Evolutionary conservation across 352 stramenopile genomes (phyloP).

Genomic region (Discostella stelligera): DNA sequence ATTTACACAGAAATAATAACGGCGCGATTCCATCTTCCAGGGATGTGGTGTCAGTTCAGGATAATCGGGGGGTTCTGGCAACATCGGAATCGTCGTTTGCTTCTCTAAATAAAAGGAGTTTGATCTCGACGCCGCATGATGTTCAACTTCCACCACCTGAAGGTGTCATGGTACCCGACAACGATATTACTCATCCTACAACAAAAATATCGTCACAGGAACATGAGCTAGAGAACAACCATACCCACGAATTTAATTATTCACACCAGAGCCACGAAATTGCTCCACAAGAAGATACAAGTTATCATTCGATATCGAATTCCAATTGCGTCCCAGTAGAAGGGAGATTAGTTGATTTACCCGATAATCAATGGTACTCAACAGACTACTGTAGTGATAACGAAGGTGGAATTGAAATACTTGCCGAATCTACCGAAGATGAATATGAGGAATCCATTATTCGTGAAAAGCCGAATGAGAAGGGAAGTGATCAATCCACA

Average conservation of each 20-base stretch:
- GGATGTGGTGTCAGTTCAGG: background rate
- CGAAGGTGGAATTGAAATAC: slow-evolving; percentile 35
- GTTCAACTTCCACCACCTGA: background rate
- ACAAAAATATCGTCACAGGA: slow-evolving; percentile 9
- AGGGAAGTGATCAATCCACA: background rate
- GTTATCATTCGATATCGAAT: slow-evolving; percentile 10
- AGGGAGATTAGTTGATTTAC: slow-evolving; percentile 21
- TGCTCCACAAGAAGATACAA: background rate
- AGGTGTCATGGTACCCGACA: background rate
- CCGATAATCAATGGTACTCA: slow-evolving; percentile 6
- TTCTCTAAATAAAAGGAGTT: background rate
- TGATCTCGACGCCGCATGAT: background rate
- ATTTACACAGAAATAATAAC: background rate
- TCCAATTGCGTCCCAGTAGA: slow-evolving; percentile 17
- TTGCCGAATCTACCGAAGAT: slow-evolving; percentile 27
- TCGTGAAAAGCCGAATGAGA: slow-evolving; percentile 4
- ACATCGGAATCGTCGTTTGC: background rate
- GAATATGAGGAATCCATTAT: slow-evolving; percentile 11
- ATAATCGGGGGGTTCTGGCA: background rate
- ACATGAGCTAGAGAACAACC: slow-evolving; percentile 1
- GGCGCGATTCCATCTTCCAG: background rate
- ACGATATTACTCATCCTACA: background rate
- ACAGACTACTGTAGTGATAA: slow-evolving; percentile 5
- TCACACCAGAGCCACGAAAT: background rate
- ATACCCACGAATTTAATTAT: background rate